Evolutionary conservation across 2,329 filamentous ascomycete species (phyloP).

Genomic region (Aphanoascus verrucosus): DNA sequence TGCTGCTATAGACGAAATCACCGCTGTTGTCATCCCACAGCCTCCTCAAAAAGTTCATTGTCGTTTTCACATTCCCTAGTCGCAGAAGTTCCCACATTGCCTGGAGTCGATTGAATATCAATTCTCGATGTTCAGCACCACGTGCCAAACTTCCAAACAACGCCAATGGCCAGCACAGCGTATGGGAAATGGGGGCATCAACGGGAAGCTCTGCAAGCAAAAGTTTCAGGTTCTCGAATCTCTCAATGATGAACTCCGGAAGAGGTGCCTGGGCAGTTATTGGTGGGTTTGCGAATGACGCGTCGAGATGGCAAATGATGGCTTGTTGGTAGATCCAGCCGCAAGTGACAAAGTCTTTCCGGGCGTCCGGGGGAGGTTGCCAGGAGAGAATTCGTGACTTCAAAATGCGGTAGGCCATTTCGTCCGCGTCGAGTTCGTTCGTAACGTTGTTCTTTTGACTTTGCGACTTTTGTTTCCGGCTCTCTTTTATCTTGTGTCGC

Average conservation of each 20-base stretch:
- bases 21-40: constrained; percentile 8
- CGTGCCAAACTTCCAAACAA: constrained; percentile 11
- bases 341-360: constrained; percentile 8
- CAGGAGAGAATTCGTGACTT: constrained; percentile 6
- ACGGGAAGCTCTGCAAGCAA: constrained; percentile 6
- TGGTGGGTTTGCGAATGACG: constrained; percentile 8
- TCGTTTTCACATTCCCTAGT: constrained; percentile 10
- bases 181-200: constrained; percentile 13
- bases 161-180: constrained; percentile 11
- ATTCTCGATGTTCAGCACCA: neutral
- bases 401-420: constrained; percentile 7
- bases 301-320: constrained; percentile 10
- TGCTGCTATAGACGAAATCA: neutral
- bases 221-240: constrained; percentile 1
- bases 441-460: neutral
- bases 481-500: constrained; percentile 5
- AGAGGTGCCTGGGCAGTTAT: constrained; percentile 8
- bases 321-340: constrained; percentile 12
- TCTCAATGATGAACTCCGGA: constrained; percentile 1
- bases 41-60: constrained; percentile 9
- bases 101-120: constrained; percentile 8
- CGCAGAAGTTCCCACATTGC: constrained; percentile 11
- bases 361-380: constrained; percentile 6
- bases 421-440: neutral
- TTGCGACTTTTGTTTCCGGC: neutral